These are phyloP conservation scores for Malus hybrid DNA, from an alignment of 331 rosid species.

Conservation along the genomic window DNA sequence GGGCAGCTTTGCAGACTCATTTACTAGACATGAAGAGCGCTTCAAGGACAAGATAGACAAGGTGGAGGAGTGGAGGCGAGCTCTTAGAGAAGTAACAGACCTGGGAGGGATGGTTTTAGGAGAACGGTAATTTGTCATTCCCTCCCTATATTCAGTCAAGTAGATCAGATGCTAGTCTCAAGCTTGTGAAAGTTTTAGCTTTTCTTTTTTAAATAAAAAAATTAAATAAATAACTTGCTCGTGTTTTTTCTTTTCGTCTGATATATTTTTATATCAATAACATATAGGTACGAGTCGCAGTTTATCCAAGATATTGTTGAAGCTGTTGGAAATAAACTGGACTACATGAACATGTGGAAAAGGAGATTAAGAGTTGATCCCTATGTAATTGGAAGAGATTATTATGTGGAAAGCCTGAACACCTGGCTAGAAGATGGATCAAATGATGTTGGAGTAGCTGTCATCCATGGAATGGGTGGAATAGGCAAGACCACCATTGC, in stretches of 20 bases:
- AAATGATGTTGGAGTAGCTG: background rate
- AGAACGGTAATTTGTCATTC: too few species aligned
- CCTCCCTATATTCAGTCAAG: too few species aligned
- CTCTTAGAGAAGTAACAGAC: background rate
- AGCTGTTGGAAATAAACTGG: background rate
- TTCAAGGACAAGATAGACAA: background rate
- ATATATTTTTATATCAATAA: background rate
- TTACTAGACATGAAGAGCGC: background rate
- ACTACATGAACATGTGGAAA: too few species aligned
- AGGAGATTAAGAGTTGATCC: background rate
- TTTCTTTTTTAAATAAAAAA: too few species aligned
- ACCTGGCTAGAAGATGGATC: background rate
- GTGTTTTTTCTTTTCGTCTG: background rate
- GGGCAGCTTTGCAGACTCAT: background rate
- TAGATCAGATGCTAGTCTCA: too few species aligned
- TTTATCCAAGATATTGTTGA: conserved; percentile 2
- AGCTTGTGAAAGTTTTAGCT: too few species aligned
- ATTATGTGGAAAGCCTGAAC: background rate
- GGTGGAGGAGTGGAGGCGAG: background rate
- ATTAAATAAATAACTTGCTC: too few species aligned
- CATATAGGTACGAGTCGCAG: background rate
- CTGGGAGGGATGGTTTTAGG: background rate
- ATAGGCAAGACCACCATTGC: conserved; percentile 9
- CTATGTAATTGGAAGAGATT: background rate
- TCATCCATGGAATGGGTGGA: conserved; percentile 2